Evolutionary conservation across 768 basidiomycete genomes (phyloP).

Genomic region (Hypholoma sublateritium): DNA sequence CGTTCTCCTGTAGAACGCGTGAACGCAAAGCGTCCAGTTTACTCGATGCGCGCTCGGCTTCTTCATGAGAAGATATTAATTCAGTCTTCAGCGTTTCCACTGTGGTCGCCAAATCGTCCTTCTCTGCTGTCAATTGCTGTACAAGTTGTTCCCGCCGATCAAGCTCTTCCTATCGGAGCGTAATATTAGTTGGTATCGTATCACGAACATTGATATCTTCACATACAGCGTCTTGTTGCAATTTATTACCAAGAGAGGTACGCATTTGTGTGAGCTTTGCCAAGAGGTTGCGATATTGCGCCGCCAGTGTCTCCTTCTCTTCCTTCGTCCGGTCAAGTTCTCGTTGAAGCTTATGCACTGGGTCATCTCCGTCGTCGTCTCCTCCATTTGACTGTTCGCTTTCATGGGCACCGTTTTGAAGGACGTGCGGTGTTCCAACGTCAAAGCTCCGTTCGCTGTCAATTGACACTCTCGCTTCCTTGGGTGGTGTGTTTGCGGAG

Average conservation of each 20-base stretch:
- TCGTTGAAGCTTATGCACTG: constrained; percentile 59
- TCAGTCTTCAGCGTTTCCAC: constrained; percentile 82
- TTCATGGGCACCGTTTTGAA: constrained; percentile 37
- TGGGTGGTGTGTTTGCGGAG: constrained; percentile 16
- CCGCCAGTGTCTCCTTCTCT: constrained; percentile 86
- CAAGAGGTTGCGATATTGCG: constrained; percentile 84
- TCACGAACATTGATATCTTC: neutral
- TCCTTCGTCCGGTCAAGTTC: constrained; percentile 75
- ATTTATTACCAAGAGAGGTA: constrained; percentile 88
- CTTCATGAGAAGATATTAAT: constrained; percentile 71
- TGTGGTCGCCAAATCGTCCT: constrained; percentile 68
- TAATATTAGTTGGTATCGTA: neutral
- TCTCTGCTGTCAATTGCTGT: constrained; percentile 74
- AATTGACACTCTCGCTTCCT: constrained; percentile 38
- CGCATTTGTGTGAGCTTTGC: constrained; percentile 93
- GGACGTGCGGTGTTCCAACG: constrained; percentile 24
- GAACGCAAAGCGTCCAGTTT: constrained; percentile 72
- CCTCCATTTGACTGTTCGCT: constrained; percentile 27
- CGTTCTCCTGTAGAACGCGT: constrained; percentile 62
- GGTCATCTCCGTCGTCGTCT: constrained; percentile 42
- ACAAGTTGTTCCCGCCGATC: constrained; percentile 88
- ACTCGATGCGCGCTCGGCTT: constrained; percentile 64
- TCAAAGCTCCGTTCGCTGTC: constrained; percentile 45
- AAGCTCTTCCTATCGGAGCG: constrained; percentile 82
- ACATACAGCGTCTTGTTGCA: constrained; percentile 92